Base-by-base conservation (phyloP, 1,139 yeast genomes). In the Magnusiomyces tetraspermus region DNA sequence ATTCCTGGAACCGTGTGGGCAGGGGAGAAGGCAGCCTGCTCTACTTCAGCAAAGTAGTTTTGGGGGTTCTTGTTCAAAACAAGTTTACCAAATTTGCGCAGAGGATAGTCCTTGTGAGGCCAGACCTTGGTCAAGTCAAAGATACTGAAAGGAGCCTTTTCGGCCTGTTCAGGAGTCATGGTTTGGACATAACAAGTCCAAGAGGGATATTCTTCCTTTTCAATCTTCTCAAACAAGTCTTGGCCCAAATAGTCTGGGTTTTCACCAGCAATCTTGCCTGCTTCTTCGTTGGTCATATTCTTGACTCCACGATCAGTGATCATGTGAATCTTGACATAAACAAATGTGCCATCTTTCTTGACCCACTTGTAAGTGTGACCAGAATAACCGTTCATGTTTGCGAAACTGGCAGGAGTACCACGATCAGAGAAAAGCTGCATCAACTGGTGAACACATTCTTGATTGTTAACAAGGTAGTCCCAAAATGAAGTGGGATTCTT, bases 21-120 rank as follows among this genome's bases (percentile, higher is more conserved):
- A 57, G 95, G 95, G 48, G 89, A 76, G 71, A 85, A 84, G 15
- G 90, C 90, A 59, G 84, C 83, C 71, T 83, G 90, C 71, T 84
- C 92, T 63, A 83, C 82, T 67, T 84, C 90, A 61, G 88, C 88
- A 71, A 83, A 83, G 73, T 83, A 84, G 71, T 84, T 84, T 68
- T 79, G 72, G 59, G 89, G 86, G 73, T 84, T 84, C 69, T 79
- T 80, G 72, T 84, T 82, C 65, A 84, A 74, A 36, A 77, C 76
- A 59, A 84, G 75, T 70, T 78, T 78, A 67, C 90, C 92, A 68
- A 84, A 82, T 64, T 77, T 77, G 71, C 89, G 78, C 70, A 84
- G 68, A 64, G 92, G 92, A 75, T 77, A 84, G 58, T 84, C 84
- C 63, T 70, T 71, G 70, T 84, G 88, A 50, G 92, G 88, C 92